Evolutionary conservation across 2,329 filamentous ascomycete genomes (phyloP).

Genomic region (Tolypocladium album): DNA sequence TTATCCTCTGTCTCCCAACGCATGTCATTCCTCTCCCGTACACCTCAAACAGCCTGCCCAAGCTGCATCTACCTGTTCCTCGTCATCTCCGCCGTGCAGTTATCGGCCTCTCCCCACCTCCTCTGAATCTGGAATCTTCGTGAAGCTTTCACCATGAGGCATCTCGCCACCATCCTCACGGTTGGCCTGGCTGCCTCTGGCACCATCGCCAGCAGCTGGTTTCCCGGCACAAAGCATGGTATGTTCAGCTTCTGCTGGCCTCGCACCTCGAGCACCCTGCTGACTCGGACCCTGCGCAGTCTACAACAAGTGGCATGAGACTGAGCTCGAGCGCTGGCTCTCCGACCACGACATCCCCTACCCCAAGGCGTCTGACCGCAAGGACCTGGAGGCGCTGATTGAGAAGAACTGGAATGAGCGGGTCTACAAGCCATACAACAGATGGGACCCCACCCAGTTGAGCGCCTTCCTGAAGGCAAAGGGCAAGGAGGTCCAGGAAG

Average conservation of each 20-base stretch:
- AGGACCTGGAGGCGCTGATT: constrained; percentile 86
- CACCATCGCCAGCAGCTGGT: constrained; percentile 70
- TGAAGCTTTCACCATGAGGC: constrained; percentile 53
- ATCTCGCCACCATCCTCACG: constrained; percentile 59
- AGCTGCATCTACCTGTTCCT: background rate
- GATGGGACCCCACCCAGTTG: constrained; percentile 64
- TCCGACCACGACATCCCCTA: constrained; percentile 86
- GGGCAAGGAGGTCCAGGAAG: constrained; percentile 57
- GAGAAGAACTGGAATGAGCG: constrained; percentile 80
- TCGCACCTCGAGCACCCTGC: background rate
- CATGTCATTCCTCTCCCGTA: background rate
- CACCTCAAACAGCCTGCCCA: background rate
- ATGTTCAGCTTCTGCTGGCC: constrained; percentile 21
- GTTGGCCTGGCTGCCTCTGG: constrained; percentile 62
- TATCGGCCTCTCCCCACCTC: background rate
- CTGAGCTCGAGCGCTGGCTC: constrained; percentile 93
- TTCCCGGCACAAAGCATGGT: constrained; percentile 66
- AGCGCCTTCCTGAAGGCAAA: constrained; percentile 57
- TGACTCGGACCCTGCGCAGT: constrained; percentile 35
- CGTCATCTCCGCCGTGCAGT: background rate
- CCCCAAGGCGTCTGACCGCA: constrained; percentile 81
- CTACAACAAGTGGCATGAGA: constrained; percentile 99
- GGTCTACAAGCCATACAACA: constrained; percentile 63
- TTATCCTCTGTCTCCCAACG: background rate
- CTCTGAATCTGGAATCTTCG: background rate